These are phyloP conservation scores for Drosera spatulata DNA, from an alignment of 179 eudicot species.

Conservation along the genomic window DNA sequence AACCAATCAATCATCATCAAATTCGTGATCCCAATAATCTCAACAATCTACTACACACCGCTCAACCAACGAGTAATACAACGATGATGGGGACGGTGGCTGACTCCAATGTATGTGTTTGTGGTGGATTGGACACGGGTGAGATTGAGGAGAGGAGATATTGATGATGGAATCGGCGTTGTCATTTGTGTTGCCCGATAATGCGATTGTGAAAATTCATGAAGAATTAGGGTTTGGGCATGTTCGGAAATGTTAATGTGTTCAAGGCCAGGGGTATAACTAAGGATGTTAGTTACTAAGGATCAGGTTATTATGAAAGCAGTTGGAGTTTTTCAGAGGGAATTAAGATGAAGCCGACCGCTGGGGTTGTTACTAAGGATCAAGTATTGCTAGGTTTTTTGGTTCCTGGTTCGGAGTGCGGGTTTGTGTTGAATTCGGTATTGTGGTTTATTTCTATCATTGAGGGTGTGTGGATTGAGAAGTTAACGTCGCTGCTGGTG, in stretches of 20 bases:
- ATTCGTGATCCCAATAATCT: too few species aligned
- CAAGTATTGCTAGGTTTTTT: conserved; percentile 61
- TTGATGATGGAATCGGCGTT: conserved; percentile 47
- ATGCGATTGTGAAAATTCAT: conserved; percentile 59
- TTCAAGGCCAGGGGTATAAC: conserved; percentile 84
- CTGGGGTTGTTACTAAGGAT: conserved; percentile 77
- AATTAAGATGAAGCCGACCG: conserved; percentile 46
- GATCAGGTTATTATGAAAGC: conserved; percentile 85
- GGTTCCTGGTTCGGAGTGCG: conserved; percentile 84
- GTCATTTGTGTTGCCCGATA: conserved; percentile 52
- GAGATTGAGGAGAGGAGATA: conserved; percentile 88
- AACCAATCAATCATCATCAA: too few species aligned
- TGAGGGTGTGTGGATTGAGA: too few species aligned
- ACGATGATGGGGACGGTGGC: too few species aligned
- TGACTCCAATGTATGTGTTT: conserved; percentile 43
- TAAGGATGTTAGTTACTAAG: conserved; percentile 72
- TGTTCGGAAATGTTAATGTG: conserved; percentile 65
- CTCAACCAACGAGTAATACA: too few species aligned
- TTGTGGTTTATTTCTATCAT: neutral
- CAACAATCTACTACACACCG: too few species aligned
- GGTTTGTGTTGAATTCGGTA: conserved; percentile 79
- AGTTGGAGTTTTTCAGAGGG: conserved; percentile 56
- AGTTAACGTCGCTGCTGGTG: too few species aligned
- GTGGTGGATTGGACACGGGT: conserved; percentile 79
- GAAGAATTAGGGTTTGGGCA: conserved; percentile 78